A percentile compares a stretch with the other conserved stretches of the same genome.
phyloP scores from a whole-genome alignment of 192 early-diverging fungal genomes.

The Gigaspora rosea region DNA sequence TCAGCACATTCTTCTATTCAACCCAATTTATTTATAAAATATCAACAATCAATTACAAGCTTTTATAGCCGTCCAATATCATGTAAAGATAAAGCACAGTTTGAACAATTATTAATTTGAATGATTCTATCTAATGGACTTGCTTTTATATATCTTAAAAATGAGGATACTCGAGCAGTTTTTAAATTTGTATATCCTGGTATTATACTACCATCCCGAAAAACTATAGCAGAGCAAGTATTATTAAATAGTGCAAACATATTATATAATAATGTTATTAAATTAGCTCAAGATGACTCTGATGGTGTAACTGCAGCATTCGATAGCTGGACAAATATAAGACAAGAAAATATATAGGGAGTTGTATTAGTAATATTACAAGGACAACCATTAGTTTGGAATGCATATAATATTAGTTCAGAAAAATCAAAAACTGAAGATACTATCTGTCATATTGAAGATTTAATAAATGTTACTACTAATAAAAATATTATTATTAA shows the following conservation, averaged over 20 bases:
- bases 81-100: neutral
- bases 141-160: neutral
- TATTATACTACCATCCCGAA: neutral
- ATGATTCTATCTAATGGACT: neutral
- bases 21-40: neutral
- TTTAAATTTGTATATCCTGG: neutral
- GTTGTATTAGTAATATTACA: conserved; percentile 6
- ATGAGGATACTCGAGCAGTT: neutral
- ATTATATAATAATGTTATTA: neutral
- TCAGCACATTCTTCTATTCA: too few relatives aligned
- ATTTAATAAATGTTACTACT: neutral
- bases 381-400: conserved; percentile 1
- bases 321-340: neutral
- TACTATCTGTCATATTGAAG: neutral
- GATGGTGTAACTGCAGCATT: neutral
- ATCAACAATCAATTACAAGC: neutral
- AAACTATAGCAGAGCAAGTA: neutral
- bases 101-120: neutral
- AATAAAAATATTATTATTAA: conserved; percentile 12
- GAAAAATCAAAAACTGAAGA: conserved; percentile 10
- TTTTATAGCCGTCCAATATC: neutral
- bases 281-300: neutral
- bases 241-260: neutral
- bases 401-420: neutral
- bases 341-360: neutral